These are phyloP conservation scores for Thermothielavioides terrestris DNA, from an alignment of 495 filamentous ascomycete genomes.

Conservation along the genomic window DNA sequence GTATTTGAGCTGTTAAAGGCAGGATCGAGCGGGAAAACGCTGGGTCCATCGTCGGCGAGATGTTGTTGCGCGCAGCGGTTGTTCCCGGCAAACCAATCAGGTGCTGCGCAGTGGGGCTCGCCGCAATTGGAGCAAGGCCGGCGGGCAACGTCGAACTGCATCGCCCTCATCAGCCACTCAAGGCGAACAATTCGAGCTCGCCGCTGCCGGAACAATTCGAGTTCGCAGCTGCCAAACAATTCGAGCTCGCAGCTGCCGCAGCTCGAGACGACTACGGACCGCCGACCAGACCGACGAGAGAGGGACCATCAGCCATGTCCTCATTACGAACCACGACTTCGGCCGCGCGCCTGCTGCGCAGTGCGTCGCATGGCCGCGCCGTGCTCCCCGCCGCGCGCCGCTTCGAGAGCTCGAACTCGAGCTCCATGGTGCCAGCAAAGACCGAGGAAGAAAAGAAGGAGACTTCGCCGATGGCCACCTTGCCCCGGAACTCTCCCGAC, in stretches of 20 bases:
- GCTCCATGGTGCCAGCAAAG: slow-evolving; percentile 22
- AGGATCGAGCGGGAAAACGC: slow-evolving; percentile 20
- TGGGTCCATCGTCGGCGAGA: slow-evolving; percentile 18
- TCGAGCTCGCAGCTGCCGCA: neutral
- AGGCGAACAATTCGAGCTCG: neutral
- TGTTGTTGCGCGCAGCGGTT: slow-evolving; percentile 29
- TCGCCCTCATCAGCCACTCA: slow-evolving; percentile 1
- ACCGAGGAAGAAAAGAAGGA: slow-evolving; percentile 18
- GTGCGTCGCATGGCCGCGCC: slow-evolving; percentile 29
- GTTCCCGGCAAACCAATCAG: slow-evolving; percentile 25
- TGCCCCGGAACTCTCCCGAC: slow-evolving; percentile 59
- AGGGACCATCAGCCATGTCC: slow-evolving; percentile 24
- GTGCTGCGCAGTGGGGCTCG: slow-evolving; percentile 6
- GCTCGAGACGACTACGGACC: neutral
- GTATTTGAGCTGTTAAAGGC: slow-evolving; percentile 22
- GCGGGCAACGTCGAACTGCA: slow-evolving; percentile 6
- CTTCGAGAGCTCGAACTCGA: slow-evolving; percentile 32
- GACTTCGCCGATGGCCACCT: slow-evolving; percentile 25
- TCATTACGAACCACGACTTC: slow-evolving; percentile 32
- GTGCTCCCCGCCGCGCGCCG: slow-evolving; percentile 37
- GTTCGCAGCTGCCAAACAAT: neutral
- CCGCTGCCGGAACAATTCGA: neutral
- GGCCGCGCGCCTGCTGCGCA: slow-evolving; percentile 38
- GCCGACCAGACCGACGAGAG: neutral
- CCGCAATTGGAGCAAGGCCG: slow-evolving; percentile 4